Conservation (phyloP, 192 early-diverging fungal genomes). For the Gryganskiella cystojenkinii region DNA sequence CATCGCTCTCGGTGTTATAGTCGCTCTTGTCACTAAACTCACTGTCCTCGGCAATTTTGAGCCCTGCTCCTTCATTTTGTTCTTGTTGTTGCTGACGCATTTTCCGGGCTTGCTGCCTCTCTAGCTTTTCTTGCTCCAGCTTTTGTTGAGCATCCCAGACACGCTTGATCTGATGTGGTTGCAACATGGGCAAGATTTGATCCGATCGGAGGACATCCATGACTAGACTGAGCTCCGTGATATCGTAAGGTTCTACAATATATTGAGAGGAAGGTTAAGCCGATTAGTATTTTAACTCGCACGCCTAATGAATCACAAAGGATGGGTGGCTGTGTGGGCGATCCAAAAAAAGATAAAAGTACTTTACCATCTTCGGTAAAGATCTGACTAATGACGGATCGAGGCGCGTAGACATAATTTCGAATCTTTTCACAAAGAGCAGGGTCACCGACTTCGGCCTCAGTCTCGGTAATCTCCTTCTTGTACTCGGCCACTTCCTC, state of each 20-base stretch:
- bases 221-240: conserved; percentile 13
- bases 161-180: conserved; percentile 16
- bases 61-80: too few relatives aligned
- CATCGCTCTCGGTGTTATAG: background rate
- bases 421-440: conserved; percentile 58
- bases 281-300: too few relatives aligned
- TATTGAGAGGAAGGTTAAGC: background rate
- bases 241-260: conserved; percentile 22
- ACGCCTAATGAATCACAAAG: background rate
- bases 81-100: background rate
- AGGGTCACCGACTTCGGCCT: conserved; percentile 30
- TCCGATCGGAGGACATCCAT: conserved; percentile 20
- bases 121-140: conserved; percentile 1
- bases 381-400: conserved; percentile 11
- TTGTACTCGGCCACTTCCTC: conserved; percentile 57
- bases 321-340: background rate
- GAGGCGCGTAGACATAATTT: conserved; percentile 47
- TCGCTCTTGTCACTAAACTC: conserved; percentile 4
- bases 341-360: background rate
- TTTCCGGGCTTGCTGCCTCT: background rate
- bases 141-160: conserved; percentile 7
- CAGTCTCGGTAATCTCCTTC: conserved; percentile 50
- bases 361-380: conserved; percentile 11
- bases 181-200: conserved; percentile 13
- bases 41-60: background rate